A percentile compares a stretch with the other conserved stretches of the same genome.
These are phyloP conservation scores for Penicillium sp. DNA, from an alignment of 2,329 filamentous ascomycete genomes.

Conservation along the genomic window DNA sequence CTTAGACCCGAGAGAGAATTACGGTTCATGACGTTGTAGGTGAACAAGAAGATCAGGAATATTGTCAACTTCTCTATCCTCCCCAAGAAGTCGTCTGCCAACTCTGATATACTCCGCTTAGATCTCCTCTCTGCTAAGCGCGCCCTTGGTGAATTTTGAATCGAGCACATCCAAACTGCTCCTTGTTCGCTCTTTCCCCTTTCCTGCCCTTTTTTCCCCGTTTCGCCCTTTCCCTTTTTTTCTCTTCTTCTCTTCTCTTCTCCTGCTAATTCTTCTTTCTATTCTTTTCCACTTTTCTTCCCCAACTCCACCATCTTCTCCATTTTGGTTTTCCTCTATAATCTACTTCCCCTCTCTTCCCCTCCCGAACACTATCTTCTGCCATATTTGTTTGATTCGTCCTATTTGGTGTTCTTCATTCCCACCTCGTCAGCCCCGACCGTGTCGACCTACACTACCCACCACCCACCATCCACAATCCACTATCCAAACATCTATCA, in stretches of 20 bases:
- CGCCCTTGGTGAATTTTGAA: neutral
- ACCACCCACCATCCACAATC: neutral
- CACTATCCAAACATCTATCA: slow-evolving; percentile 1
- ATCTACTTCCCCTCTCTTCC: slow-evolving; percentile 7
- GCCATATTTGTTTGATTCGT: neutral
- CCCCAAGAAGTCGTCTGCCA: no score
- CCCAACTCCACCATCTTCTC: neutral
- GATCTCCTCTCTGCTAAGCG: neutral
- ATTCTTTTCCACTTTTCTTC: slow-evolving; percentile 16
- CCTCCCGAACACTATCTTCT: neutral
- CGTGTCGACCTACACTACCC: slow-evolving; percentile 1
- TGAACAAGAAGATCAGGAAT: no score
- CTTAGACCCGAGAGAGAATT: no score
- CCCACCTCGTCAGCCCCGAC: slow-evolving; percentile 15
- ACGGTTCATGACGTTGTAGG: no score
- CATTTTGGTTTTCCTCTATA: slow-evolving; percentile 13
- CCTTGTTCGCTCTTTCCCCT: slow-evolving; percentile 29
- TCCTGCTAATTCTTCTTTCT: slow-evolving; percentile 9
- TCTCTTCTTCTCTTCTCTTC: slow-evolving; percentile 10
- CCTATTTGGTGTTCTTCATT: slow-evolving; percentile 8
- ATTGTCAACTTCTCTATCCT: neutral
- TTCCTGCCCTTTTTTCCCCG: slow-evolving; percentile 30
- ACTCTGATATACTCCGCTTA: neutral
- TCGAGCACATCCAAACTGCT: slow-evolving; percentile 10
- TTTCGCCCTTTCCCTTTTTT: slow-evolving; percentile 14